Evolutionary conservation across 352 stramenopile species (phyloP), one percentile per base, ranked within the genome.

Genomic region (Phytophthora rubi): DNA sequence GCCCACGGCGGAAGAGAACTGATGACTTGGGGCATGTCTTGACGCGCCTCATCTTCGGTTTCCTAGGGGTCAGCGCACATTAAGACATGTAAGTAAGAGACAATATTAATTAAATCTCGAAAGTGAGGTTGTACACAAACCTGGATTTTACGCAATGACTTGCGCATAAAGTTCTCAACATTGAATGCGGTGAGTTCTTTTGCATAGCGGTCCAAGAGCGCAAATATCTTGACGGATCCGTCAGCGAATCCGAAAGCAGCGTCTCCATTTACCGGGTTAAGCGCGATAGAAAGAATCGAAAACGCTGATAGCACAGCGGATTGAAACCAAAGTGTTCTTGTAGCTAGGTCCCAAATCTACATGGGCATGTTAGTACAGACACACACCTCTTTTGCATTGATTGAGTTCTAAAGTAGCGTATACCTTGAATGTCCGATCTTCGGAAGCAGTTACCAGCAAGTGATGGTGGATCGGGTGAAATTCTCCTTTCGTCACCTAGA

Each of bases 341-440:
- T 74, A 26, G 80, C 73, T 33, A 95, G 63, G 35, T 95, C 85
- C 86, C 88, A 95, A 32, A 95, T 90, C 86, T 95, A 72, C 4
- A 57, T 6, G 18, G 6, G 6, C 42, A 2, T 45, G 37, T 45
- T 45, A 45, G 37, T 44, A 15, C 37, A 45, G 4, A 30, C 26
- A 30, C 26, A 30, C 26, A 30, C 26, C 26, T 30, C 26, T 30
- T 45, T 45, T 6, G 2, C 37, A n/a, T 45, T n/a, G 37, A 6
- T 8, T 45, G 4, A 15, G 7, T 16, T 49, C 42, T 9, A 6
- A 8, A 23, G 2, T 23, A 49, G 30, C 30, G 21, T 2, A 28
- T 63, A 93, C 88, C 74, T 94, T 95, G 64, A 94, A 95, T 15
- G 88, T 95, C 16, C 86, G 85, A 69, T 94, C 88, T 71, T 95